A percentile compares a stretch with the other conserved stretches of the same genome.
These are phyloP conservation scores for Trichophyton benhamiae DNA, from an alignment of 2,329 filamentous ascomycete species.

Conservation along the genomic window DNA sequence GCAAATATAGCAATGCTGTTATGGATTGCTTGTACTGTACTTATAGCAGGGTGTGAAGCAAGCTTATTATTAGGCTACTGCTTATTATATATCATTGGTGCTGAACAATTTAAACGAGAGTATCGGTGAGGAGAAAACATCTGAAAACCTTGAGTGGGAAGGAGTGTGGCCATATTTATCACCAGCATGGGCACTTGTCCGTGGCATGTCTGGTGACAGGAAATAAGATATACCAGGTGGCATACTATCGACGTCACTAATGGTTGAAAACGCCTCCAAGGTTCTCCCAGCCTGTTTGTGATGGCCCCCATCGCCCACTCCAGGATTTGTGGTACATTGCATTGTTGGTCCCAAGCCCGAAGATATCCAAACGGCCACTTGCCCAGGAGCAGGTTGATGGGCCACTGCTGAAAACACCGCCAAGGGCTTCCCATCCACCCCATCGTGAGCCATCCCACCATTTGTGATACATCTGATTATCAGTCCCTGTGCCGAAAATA, in stretches of 20 bases:
- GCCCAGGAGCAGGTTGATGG: constrained; percentile 15
- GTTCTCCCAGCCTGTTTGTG: constrained; percentile 8
- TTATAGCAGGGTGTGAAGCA: no score
- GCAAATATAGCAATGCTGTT: no score
- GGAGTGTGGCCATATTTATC: not conserved
- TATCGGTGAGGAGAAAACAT: not conserved
- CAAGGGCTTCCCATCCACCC: constrained; percentile 12
- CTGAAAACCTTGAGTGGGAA: not conserved
- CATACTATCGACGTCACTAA: not conserved
- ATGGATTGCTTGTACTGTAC: no score
- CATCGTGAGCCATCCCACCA: constrained; percentile 11
- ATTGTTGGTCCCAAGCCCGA: constrained; percentile 15
- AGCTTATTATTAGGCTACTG: no score
- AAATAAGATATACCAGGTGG: not conserved
- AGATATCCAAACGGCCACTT: constrained; percentile 15
- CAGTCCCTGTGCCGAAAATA: constrained; percentile 16
- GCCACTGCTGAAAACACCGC: constrained; percentile 14
- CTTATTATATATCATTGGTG: not conserved
- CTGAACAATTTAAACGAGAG: not conserved
- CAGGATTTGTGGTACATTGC: constrained; percentile 12
- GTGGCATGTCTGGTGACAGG: not conserved
- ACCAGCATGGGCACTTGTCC: not conserved
- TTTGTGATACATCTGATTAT: constrained; percentile 14
- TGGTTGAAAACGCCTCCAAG: constrained; percentile 11
- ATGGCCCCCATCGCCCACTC: constrained; percentile 11